These are phyloP conservation scores for Ampelocalamus luodianensis DNA, from an alignment of 176 grass and related monocot species.

Conservation along the genomic window DNA sequence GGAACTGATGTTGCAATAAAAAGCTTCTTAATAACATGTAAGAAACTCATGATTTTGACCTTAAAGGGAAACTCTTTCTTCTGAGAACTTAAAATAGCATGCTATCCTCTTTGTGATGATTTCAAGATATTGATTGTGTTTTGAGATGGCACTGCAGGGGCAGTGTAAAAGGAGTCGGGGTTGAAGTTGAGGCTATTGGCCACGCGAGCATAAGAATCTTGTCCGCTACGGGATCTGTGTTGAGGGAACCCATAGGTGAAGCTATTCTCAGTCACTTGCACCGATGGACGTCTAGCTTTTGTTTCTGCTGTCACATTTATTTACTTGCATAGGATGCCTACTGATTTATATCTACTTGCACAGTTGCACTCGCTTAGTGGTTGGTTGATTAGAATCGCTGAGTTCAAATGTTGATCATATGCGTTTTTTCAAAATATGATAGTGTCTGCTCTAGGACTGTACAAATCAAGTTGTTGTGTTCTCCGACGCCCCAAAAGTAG, in stretches of 20 bases:
- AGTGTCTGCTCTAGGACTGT: too few species aligned
- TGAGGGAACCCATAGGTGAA: slow-evolving; percentile 37
- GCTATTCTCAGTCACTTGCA: background rate
- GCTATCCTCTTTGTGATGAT: background rate
- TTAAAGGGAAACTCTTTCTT: background rate
- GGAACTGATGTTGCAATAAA: slow-evolving; percentile 36
- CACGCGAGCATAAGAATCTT: slow-evolving; percentile 42
- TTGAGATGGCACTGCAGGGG: slow-evolving; percentile 14
- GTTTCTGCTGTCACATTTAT: background rate
- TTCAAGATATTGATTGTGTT: background rate
- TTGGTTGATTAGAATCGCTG: too few species aligned
- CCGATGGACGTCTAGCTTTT: background rate
- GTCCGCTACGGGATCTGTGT: slow-evolving; percentile 31
- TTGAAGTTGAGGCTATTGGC: slow-evolving; percentile 40
- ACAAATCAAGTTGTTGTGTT: too few species aligned
- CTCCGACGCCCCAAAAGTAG: too few species aligned
- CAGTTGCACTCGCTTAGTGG: background rate
- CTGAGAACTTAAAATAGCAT: background rate
- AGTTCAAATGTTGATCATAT: too few species aligned
- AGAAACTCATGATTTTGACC: background rate
- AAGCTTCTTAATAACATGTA: slow-evolving; percentile 46
- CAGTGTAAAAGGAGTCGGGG: slow-evolving; percentile 34
- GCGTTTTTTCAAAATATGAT: too few species aligned
- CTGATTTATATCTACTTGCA: background rate
- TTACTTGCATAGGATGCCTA: background rate